Evolutionary conservation across 2,329 filamentous ascomycete genomes (phyloP).

Genomic region (Aspergillus neoniger): DNA sequence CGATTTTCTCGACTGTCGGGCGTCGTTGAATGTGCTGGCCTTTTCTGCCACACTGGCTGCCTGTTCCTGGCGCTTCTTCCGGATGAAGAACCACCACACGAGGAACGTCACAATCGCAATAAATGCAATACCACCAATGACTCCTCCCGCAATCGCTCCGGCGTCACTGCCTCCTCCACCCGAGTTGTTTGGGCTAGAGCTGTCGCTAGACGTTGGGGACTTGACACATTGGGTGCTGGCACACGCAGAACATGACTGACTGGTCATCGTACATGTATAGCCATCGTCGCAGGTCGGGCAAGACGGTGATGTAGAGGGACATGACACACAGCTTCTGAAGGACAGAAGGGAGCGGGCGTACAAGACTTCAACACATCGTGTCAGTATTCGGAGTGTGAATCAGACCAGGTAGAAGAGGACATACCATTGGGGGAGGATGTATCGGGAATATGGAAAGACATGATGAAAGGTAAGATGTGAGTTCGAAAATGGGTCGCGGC

Average conservation of each 20-base stretch:
- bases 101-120: constrained; percentile 76
- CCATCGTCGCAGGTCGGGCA: constrained; percentile 61
- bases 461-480: constrained; percentile 21
- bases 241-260: constrained; percentile 62
- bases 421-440: constrained; percentile 27
- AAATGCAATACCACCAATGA: constrained; percentile 77
- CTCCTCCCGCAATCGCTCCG: constrained; percentile 88
- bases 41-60: constrained; percentile 51
- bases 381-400: neutral
- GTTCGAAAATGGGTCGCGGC: constrained; percentile 10
- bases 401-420: neutral
- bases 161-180: constrained; percentile 61
- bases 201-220: constrained; percentile 38
- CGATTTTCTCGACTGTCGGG: constrained; percentile 68
- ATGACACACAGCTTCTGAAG: constrained; percentile 56
- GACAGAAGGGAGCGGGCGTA: constrained; percentile 25
- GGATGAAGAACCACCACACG: constrained; percentile 85
- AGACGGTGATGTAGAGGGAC: constrained; percentile 53
- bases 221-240: constrained; percentile 59
- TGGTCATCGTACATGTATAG: constrained; percentile 62
- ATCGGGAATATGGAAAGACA: constrained; percentile 29
- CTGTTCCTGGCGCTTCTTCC: constrained; percentile 67
- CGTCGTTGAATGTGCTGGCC: constrained; percentile 53
- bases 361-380: constrained; percentile 15
- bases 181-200: constrained; percentile 18